Percentiles rank a stretch among this genome's conserved stretches.
These are phyloP conservation scores for Myxozyma melibiosi DNA, from an alignment of 805 yeast species.

Conservation along the genomic window DNA sequence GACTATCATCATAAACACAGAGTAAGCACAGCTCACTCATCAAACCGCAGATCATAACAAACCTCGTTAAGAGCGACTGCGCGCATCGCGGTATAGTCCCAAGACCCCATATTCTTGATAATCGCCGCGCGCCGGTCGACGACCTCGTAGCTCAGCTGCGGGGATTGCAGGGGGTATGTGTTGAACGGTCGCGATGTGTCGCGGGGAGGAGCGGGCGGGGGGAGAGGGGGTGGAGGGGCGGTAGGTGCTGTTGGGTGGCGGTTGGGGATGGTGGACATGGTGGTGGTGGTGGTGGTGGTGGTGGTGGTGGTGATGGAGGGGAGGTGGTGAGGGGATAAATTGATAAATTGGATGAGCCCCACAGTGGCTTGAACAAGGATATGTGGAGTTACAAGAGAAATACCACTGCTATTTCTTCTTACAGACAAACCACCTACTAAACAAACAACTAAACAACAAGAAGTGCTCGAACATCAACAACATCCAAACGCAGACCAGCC, in stretches of 20 bases:
- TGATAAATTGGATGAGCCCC: too few relatives aligned
- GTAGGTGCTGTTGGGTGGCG: background rate
- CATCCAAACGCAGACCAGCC: too few relatives aligned
- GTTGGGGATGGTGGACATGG: background rate
- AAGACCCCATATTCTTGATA: conserved; percentile 18
- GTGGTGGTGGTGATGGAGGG: background rate
- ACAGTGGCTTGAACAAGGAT: too few relatives aligned
- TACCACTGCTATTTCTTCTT: too few relatives aligned
- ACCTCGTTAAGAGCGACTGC: conserved; percentile 25
- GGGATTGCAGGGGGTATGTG: conserved; percentile 1
- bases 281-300: background rate
- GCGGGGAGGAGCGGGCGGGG: conserved; percentile 1
- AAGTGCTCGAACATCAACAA: too few relatives aligned
- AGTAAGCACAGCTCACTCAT: background rate
- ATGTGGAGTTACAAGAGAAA: too few relatives aligned
- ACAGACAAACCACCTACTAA: too few relatives aligned
- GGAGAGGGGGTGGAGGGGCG: background rate
- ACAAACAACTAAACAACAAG: too few relatives aligned
- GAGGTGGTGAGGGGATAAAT: too few relatives aligned
- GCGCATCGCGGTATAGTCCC: conserved; percentile 28
- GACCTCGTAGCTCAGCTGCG: conserved; percentile 23
- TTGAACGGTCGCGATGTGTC: conserved; percentile 10
- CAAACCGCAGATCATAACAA: background rate
- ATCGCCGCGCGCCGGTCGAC: conserved; percentile 31
- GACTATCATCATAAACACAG: background rate